Base-by-base conservation (phyloP, 1,284 basidiomycete species). In the Omphalotus olearius region DNA sequence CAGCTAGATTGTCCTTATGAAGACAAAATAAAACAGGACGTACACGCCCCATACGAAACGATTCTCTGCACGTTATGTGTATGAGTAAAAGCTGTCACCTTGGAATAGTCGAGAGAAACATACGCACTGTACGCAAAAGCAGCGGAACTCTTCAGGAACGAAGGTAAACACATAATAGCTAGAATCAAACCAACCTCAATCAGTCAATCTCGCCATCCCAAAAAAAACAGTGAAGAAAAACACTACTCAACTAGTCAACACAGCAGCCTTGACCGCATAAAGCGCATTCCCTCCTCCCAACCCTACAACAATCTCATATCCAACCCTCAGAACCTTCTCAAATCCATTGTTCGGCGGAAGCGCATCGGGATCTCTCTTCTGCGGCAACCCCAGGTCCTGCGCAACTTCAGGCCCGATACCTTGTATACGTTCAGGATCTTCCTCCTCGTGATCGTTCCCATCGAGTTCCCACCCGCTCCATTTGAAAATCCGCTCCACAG, bases 241-340 rank as follows among this genome's bases (percentile, higher is more conserved):
- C 26, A 47, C 48, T 2, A 40, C 52, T 66, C 54, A 41, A 75
- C 82, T 73, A 37, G 85, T 82, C 45, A 94, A 63, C 7, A 85
- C 57, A 0, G 82, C 90, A 0, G 87, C 91, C 67, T 96, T 96
- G 57, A 93, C 50, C 0, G 88, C 88, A 57, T 85, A 95, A 53
- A 93, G 68, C 2, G 70, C 65, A 59, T 89, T 86, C 4, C 85
- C 87, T 14, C 72, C 66, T 2, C 73, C 69, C 0, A 86, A 57
- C 0, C 68, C 68, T 3, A 63, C 63, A 6, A 73, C 54, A 1
- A 62, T 54, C 14, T 68, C 61, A 60, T 84, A 79, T 0, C 81
- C 10, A 51, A 67, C 62, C 43, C 71, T 74, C 71, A 80, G 75
- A 0, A 75, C 52, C 40, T 62, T 66, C 59, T 88, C 82, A 35